Evolutionary conservation across 2,329 filamentous ascomycete species (phyloP).

Genomic region (Aspergillus intermedius): DNA sequence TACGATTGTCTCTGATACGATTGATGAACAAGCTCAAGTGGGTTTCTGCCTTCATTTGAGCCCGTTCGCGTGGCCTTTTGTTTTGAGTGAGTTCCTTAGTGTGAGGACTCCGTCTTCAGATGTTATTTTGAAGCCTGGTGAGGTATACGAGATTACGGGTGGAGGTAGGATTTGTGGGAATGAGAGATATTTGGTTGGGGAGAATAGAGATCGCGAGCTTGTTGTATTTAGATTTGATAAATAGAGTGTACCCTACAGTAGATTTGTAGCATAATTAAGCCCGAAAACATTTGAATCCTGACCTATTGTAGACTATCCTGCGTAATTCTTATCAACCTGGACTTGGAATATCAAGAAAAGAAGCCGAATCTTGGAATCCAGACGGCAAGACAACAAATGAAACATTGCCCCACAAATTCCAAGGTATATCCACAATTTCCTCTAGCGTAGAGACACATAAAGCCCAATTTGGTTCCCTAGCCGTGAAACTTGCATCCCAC

Average conservation of each 20-base stretch:
- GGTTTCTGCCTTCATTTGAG: slow-evolving; percentile 32
- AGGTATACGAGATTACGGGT: slow-evolving; percentile 46
- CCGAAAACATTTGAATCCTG: no score
- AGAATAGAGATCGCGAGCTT: slow-evolving; percentile 47
- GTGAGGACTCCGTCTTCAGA: slow-evolving; percentile 20
- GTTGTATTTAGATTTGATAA: slow-evolving; percentile 49
- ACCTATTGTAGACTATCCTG: no score
- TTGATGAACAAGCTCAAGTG: slow-evolving; percentile 25
- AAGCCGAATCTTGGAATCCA: background rate
- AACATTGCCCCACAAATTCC: background rate
- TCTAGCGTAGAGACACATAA: background rate
- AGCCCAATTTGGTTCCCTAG: background rate
- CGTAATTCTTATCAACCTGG: no score
- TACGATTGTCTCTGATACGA: slow-evolving; percentile 30
- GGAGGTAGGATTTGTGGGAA: slow-evolving; percentile 53
- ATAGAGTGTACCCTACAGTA: slow-evolving; percentile 4
- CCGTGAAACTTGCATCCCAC: slow-evolving; percentile 24
- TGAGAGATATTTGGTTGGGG: slow-evolving; percentile 57
- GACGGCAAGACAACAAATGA: background rate
- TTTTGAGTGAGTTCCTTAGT: slow-evolving; percentile 21
- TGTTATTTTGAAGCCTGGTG: slow-evolving; percentile 19
- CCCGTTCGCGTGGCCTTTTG: slow-evolving; percentile 19
- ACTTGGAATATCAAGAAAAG: background rate
- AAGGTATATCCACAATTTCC: background rate
- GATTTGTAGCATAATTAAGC: no score